Evolutionary conservation across 139 green algal species (phyloP), one percentile per base, ranked within the genome.

Genomic region (Micromonas commoda): DNA sequence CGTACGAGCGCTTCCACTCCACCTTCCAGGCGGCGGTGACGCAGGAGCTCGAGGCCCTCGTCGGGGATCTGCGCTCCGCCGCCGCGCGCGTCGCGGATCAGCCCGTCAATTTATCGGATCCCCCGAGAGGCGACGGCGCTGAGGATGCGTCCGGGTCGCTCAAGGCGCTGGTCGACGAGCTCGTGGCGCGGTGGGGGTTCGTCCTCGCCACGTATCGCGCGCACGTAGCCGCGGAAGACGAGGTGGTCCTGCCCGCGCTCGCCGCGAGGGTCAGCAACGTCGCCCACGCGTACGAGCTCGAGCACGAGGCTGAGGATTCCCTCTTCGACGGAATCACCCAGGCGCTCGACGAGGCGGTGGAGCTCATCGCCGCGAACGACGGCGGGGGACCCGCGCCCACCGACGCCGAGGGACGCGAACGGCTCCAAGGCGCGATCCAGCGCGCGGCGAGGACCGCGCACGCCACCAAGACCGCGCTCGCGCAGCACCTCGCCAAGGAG

Each of bases 201-300:
- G 76, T 99, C 72, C 87, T 78, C 77, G 85, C 87, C 71, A 87
- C 95, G 31, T 97, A 96, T 79, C 71, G 78, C 9, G 89, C 91
- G 0, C 90, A 95, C 82, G 79, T 67, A 67, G 82, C 86, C 26
- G 83, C 87, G 0, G 95, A 99, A 82, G 95, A 99, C 81, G 90
- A 96, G 69, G 95, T 98, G 37, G 91, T 99, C 70, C 98, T 99
- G 54, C 95, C 95, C 26, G 95, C 93, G 4, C 83, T 99, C 53
- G 95, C 98, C 85, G 84, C 82, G 21, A 86, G 88, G 9, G 88
- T 98, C 73, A 81, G 84, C 73, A 97, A 97, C 85, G 91, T 98
- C 28, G 93, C 87, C 74, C 91, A 98, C 80, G 90, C 91, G 3
- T 99, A 99, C 88, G 91, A 90, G 32, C 85, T 98, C 38, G 95